These are phyloP conservation scores for Colletotrichum magnum DNA, from an alignment of 2,329 filamentous ascomycete species.

Conservation along the genomic window DNA sequence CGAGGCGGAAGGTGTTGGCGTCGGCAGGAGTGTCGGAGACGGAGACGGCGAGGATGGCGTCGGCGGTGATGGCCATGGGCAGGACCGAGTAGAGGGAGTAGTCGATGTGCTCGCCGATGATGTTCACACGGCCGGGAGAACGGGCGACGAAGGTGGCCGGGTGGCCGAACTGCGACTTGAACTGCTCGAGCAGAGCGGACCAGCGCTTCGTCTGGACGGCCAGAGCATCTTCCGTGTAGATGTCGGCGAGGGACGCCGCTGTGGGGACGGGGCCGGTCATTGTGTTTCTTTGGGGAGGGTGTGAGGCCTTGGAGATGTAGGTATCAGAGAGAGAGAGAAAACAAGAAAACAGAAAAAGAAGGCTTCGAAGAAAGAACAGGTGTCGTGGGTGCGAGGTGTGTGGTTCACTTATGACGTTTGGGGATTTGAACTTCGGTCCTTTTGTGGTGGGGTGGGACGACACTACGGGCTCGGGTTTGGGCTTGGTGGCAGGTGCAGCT, in stretches of 20 bases:
- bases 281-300: slow-evolving; percentile 32
- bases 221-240: slow-evolving; percentile 84
- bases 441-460: slow-evolving; percentile 30
- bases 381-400: slow-evolving; percentile 2
- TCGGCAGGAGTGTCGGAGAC: slow-evolving; percentile 64
- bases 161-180: slow-evolving; percentile 78
- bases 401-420: slow-evolving; percentile 33
- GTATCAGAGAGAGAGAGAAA: background rate
- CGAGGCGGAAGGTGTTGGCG: slow-evolving; percentile 74
- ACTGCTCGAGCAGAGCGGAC: slow-evolving; percentile 79
- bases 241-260: slow-evolving; percentile 80
- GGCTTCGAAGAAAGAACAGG: background rate
- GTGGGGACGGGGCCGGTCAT: slow-evolving; percentile 79
- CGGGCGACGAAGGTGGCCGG: slow-evolving; percentile 86
- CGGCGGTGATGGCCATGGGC: slow-evolving; percentile 94
- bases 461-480: background rate
- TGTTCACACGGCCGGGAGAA: slow-evolving; percentile 95
- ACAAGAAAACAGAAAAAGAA: background rate
- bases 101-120: slow-evolving; percentile 99
- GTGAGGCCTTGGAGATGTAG: slow-evolving; percentile 8
- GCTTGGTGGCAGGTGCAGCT: background rate
- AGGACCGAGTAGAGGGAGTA: slow-evolving; percentile 97
- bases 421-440: slow-evolving; percentile 8
- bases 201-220: slow-evolving; percentile 80
- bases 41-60: slow-evolving; percentile 87